phyloP scores from a whole-genome alignment of 108 stramenopile species.

The Pseudonitzschia multiseries region DNA sequence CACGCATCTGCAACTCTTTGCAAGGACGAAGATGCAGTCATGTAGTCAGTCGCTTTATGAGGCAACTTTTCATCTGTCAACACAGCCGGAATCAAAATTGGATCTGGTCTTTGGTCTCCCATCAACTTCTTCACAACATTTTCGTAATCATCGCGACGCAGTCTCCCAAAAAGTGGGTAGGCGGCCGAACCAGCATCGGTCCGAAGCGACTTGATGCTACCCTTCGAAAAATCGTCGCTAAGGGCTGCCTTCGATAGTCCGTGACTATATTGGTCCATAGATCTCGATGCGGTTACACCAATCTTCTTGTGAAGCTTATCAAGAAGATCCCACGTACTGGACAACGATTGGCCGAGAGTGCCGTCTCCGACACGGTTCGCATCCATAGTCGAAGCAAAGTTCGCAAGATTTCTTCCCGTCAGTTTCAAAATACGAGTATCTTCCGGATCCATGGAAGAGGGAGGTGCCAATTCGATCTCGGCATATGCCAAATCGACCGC shows the following conservation, averaged over 20 bases:
- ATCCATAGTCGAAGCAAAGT: conserved; percentile 80
- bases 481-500: conserved; percentile 83
- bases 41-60: conserved; percentile 81
- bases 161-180: conserved; percentile 89
- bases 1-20: conserved; percentile 91
- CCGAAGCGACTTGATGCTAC: conserved; percentile 58
- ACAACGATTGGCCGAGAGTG: conserved; percentile 65
- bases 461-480: conserved; percentile 70
- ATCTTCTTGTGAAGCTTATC: conserved; percentile 77
- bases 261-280: conserved; percentile 77
- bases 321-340: conserved; percentile 79
- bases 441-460: conserved; percentile 86
- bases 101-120: conserved; percentile 88
- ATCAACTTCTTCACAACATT: conserved; percentile 85
- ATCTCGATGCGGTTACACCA: conserved; percentile 74
- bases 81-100: conserved; percentile 94
- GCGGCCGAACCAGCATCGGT: conserved; percentile 79
- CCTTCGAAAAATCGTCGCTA: conserved; percentile 72
- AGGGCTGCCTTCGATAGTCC: conserved; percentile 52
- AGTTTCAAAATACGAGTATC: conserved; percentile 85
- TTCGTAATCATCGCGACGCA: conserved; percentile 91
- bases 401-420: conserved; percentile 82
- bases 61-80: conserved; percentile 91
- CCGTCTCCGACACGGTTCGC: conserved; percentile 64
- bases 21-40: conserved; percentile 85